Evolutionary conservation across 2,329 filamentous ascomycete genomes (phyloP).

Genomic region (Penicillium sp.): DNA sequence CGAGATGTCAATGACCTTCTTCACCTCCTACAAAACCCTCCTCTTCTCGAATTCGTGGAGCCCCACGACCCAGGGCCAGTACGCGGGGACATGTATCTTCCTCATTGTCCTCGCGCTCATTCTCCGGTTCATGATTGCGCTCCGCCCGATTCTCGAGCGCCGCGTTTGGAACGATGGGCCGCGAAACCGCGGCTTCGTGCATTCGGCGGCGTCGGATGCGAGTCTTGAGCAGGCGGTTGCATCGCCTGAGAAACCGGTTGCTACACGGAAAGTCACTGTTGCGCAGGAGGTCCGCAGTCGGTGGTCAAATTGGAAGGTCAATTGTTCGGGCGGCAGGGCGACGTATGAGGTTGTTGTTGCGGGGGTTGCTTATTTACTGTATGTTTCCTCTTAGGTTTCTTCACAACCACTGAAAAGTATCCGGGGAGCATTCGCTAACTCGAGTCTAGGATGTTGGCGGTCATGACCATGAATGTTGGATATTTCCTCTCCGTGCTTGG

Average conservation of each 20-base stretch:
- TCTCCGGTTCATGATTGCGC: slow-evolving; percentile 71
- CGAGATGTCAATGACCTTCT: slow-evolving; percentile 40
- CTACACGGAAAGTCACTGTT: slow-evolving; percentile 11
- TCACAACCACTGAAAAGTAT: no score
- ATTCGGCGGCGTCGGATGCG: background rate
- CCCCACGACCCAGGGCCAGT: slow-evolving; percentile 69
- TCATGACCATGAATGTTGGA: slow-evolving; percentile 85
- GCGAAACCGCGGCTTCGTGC: background rate
- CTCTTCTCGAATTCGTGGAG: slow-evolving; percentile 73
- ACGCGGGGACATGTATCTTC: slow-evolving; percentile 89
- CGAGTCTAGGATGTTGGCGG: slow-evolving; percentile 65
- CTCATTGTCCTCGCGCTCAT: slow-evolving; percentile 73
- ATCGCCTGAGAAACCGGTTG: background rate
- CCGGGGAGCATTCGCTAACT: no score
- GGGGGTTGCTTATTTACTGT: slow-evolving; percentile 82
- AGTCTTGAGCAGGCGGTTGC: background rate
- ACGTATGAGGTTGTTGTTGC: slow-evolving; percentile 70
- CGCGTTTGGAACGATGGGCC: slow-evolving; percentile 28
- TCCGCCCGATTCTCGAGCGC: slow-evolving; percentile 60
- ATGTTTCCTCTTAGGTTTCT: slow-evolving; percentile 48
- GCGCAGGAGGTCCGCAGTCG: slow-evolving; percentile 24
- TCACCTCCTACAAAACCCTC: slow-evolving; percentile 63
- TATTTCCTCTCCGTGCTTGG: slow-evolving; percentile 79
- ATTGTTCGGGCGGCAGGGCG: slow-evolving; percentile 76
- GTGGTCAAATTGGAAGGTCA: slow-evolving; percentile 67